Conservation (phyloP, 371 early-diverging fungal genomes). For the Dinochytrium kinnereticum region DNA sequence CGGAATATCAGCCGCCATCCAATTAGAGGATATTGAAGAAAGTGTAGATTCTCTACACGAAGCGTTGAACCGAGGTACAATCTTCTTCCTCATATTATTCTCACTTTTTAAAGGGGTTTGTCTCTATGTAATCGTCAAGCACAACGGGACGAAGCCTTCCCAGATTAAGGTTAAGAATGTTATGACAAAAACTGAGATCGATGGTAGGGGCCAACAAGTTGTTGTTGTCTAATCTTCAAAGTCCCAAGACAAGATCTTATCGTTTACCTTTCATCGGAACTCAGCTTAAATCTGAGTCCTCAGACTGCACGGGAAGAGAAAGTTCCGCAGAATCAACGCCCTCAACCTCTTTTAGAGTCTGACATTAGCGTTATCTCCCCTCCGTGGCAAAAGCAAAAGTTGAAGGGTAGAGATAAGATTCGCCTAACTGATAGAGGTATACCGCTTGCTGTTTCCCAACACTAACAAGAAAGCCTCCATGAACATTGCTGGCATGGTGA, state of each 20-base stretch:
- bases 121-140: conserved; percentile 39
- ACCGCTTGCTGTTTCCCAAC: not conserved
- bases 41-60: conserved; percentile 35
- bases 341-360: not conserved
- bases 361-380: conserved; percentile 16
- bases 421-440: conserved; percentile 30
- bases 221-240: not conserved
- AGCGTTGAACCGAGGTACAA: conserved; percentile 15
- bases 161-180: conserved; percentile 76
- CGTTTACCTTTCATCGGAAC: conserved; percentile 22
- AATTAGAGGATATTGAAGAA: conserved; percentile 37
- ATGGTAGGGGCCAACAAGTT: conserved; percentile 49
- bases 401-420: conserved; percentile 32
- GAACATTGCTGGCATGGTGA: conserved; percentile 23
- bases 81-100: not conserved
- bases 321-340: not conserved
- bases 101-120: conserved; percentile 24
- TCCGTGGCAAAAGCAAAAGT: conserved; percentile 31
- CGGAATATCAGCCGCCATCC: conserved; percentile 48
- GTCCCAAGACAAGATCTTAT: conserved; percentile 27
- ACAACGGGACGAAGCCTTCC: conserved; percentile 41
- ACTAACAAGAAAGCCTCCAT: conserved; percentile 14
- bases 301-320: conserved; percentile 17
- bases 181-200: conserved; percentile 68
- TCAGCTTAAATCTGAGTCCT: not conserved